Percentiles rank a stretch among this genome's conserved stretches.
Evolutionary conservation across 2,329 filamentous ascomycete species (phyloP).

Genomic region (Colletotrichum sp.): DNA sequence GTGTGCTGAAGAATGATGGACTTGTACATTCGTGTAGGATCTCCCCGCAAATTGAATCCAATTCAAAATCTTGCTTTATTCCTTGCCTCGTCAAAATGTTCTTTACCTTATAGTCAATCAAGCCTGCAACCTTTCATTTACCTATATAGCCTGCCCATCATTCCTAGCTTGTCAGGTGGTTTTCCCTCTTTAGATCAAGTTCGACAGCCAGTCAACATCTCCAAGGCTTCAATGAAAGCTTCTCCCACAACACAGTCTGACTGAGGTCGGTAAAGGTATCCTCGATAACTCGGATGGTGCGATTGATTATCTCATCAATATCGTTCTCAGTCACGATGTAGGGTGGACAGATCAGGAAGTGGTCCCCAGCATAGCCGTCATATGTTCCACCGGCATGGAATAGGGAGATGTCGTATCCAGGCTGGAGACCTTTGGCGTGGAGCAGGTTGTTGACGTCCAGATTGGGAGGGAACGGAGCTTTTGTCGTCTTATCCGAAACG

Average conservation of each 20-base stretch:
- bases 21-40: not conserved
- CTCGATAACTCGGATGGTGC: not conserved
- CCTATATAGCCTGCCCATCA: not conserved
- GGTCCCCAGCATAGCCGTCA: not conserved
- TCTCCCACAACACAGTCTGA: not conserved
- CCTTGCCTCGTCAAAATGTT: not conserved
- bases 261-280: not conserved
- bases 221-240: not conserved
- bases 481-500: not conserved
- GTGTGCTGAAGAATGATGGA: not conserved
- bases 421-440: not conserved
- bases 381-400: not conserved
- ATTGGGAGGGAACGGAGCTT: accelerated
- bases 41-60: not conserved
- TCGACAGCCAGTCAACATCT: not conserved
- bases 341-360: not conserved
- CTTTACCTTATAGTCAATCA: not conserved
- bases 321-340: not conserved
- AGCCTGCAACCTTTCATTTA: not conserved
- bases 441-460: not conserved
- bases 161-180: not conserved
- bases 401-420: not conserved
- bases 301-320: not conserved
- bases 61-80: accelerated
- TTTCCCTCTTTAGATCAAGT: not conserved